Evolutionary conservation across 805 yeast genomes (phyloP).

Genomic region (Starmerella apis): DNA sequence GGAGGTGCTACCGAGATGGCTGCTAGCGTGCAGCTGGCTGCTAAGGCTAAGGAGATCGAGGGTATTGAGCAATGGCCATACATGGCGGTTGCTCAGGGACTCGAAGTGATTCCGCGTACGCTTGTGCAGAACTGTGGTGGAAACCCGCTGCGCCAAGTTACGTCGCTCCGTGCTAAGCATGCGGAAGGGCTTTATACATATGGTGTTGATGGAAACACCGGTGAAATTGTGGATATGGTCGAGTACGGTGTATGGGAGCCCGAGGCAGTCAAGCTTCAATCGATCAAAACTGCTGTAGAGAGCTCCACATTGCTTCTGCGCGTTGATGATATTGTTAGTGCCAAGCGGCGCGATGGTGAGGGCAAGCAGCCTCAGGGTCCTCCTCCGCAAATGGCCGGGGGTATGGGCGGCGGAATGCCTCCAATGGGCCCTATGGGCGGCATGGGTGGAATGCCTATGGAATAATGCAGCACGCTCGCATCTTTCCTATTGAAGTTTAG

Average conservation of each 20-base stretch:
- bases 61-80: slow-evolving; percentile 98
- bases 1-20: slow-evolving; percentile 99
- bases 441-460: slow-evolving; percentile 16
- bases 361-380: slow-evolving; percentile 18
- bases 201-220: slow-evolving; percentile 92
- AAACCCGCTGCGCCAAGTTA: slow-evolving; percentile 77
- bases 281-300: slow-evolving; percentile 95
- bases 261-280: slow-evolving; percentile 92
- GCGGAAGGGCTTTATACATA: slow-evolving; percentile 76
- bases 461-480: background rate
- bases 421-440: slow-evolving; percentile 15
- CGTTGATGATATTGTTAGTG: slow-evolving; percentile 96
- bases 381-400: slow-evolving; percentile 25
- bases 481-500: no score
- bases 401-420: slow-evolving; percentile 21
- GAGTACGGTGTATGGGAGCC: slow-evolving; percentile 99
- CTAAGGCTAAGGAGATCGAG: slow-evolving; percentile 81
- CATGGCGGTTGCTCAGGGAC: slow-evolving; percentile 96
- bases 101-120: slow-evolving; percentile 97
- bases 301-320: slow-evolving; percentile 89
- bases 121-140: slow-evolving; percentile 97
- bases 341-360: slow-evolving; percentile 52
- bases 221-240: slow-evolving; percentile 91
- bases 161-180: slow-evolving; percentile 91
- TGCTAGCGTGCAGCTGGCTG: slow-evolving; percentile 74